phyloP scores from a whole-genome alignment of 306 rosid genomes.

The Luffa acutangula region DNA sequence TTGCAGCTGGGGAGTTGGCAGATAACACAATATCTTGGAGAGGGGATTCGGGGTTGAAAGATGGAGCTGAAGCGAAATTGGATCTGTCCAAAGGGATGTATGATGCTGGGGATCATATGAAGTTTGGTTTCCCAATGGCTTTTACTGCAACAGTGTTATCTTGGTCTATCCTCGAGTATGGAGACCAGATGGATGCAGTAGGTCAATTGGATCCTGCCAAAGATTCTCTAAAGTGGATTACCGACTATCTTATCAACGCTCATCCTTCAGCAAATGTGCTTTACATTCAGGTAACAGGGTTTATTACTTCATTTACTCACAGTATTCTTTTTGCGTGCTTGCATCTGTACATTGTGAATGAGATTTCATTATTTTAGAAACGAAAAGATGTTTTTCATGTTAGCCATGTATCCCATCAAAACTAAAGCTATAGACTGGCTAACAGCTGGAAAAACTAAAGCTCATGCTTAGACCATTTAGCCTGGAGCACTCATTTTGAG shows the following conservation, averaged over 20 bases:
- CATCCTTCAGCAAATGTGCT: slow-evolving; percentile 74
- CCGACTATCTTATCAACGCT: slow-evolving; percentile 78
- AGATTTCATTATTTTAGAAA: neutral
- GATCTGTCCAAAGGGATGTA: slow-evolving; percentile 91
- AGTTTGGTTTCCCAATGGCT: slow-evolving; percentile 94
- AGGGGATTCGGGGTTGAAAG: slow-evolving; percentile 78
- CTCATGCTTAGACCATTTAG: neutral
- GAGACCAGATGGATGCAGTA: slow-evolving; percentile 77
- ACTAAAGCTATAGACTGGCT: neutral
- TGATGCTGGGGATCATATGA: slow-evolving; percentile 94
- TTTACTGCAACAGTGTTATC: slow-evolving; percentile 84
- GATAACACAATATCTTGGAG: slow-evolving; percentile 71
- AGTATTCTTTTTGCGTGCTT: neutral
- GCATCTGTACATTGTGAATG: neutral
- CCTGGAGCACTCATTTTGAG: neutral
- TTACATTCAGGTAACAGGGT: slow-evolving; percentile 59
- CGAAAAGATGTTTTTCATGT: neutral
- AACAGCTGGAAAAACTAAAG: neutral
- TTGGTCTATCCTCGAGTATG: slow-evolving; percentile 90
- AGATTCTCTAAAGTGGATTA: slow-evolving; percentile 82
- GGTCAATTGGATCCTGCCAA: slow-evolving; percentile 56
- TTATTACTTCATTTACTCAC: neutral
- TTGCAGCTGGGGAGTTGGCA: slow-evolving; percentile 69
- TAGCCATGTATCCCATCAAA: neutral
- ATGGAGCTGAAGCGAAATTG: slow-evolving; percentile 53